Conservation (phyloP, 75 land plant species). For the Sequoiadendron giganteum region DNA sequence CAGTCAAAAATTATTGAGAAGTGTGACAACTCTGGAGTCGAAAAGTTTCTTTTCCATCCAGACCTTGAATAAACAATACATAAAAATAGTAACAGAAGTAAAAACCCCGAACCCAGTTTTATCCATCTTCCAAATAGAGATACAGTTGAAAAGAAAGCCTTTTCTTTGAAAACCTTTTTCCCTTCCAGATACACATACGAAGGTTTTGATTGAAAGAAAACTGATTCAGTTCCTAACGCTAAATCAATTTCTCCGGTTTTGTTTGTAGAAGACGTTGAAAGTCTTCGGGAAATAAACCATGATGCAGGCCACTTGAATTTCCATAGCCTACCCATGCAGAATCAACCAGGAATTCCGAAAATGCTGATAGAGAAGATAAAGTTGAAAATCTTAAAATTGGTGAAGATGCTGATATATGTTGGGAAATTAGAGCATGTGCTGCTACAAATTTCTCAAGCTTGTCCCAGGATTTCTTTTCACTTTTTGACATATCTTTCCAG, state of each 20-base stretch:
- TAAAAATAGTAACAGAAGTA: neutral
- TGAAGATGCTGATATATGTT: neutral
- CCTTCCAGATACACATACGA: neutral
- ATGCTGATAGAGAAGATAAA: neutral
- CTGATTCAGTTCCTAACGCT: neutral
- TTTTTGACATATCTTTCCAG: slow-evolving; percentile 11
- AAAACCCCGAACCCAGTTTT: neutral
- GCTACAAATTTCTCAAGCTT: neutral
- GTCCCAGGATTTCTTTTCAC: neutral
- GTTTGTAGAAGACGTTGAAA: neutral
- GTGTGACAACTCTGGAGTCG: slow-evolving; percentile 14
- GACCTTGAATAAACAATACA: neutral
- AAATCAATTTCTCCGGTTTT: neutral
- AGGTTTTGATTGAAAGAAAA: neutral
- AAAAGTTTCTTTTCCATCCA: neutral
- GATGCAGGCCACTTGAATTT: neutral
- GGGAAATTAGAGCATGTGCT: neutral
- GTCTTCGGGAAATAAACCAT: neutral
- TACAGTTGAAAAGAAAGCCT: neutral
- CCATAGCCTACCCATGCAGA: neutral
- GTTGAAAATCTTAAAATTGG: slow-evolving; percentile 4
- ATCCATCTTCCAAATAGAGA: slow-evolving; percentile 10
- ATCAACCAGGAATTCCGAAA: neutral
- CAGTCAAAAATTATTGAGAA: slow-evolving; percentile 72
- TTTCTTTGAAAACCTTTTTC: slow-evolving; percentile 8